Conservation (phyloP, 2,329 filamentous ascomycete genomes). For the Phialophora chinensis region DNA sequence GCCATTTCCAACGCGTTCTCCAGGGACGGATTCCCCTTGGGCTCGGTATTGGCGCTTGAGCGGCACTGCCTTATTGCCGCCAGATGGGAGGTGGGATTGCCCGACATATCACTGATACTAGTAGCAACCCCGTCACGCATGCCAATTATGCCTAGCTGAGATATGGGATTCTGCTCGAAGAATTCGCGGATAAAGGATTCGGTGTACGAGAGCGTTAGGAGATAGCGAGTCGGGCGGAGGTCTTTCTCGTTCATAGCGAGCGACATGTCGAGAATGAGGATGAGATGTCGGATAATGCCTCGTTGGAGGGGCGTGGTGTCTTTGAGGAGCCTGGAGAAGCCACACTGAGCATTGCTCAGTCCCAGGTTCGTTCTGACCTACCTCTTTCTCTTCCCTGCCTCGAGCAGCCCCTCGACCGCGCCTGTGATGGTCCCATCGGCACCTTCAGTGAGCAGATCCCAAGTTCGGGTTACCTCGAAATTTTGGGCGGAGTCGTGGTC, state of each 20-base stretch:
- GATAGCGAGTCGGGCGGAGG: constrained; percentile 83
- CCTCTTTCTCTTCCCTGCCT: constrained; percentile 81
- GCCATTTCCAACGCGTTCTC: constrained; percentile 98
- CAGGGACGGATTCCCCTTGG: constrained; percentile 75
- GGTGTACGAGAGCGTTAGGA: constrained; percentile 80
- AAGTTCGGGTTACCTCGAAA: constrained; percentile 58
- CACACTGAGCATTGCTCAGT: constrained; percentile 1
- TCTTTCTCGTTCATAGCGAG: constrained; percentile 96
- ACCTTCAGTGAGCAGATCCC: constrained; percentile 76
- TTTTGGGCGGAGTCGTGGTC: constrained; percentile 49
- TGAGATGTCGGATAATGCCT: constrained; percentile 95
- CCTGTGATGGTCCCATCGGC: constrained; percentile 78
- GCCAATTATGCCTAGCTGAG: constrained; percentile 87
- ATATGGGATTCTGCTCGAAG: constrained; percentile 98
- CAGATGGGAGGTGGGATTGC: constrained; percentile 88
- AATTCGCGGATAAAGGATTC: constrained; percentile 90
- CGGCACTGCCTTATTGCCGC: constrained; percentile 72
- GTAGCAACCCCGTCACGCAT: constrained; percentile 92
- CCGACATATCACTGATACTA: constrained; percentile 84
- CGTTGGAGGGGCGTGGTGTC: constrained; percentile 95
- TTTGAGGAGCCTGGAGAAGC: constrained; percentile 70
- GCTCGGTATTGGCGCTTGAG: constrained; percentile 44
- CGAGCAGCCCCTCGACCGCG: constrained; percentile 73
- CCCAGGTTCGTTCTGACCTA: constrained; percentile 43
- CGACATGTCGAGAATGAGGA: constrained; percentile 89